Evolutionary conservation across 2,329 filamentous ascomycete genomes (phyloP).

Genomic region (Penicillium sp.): DNA sequence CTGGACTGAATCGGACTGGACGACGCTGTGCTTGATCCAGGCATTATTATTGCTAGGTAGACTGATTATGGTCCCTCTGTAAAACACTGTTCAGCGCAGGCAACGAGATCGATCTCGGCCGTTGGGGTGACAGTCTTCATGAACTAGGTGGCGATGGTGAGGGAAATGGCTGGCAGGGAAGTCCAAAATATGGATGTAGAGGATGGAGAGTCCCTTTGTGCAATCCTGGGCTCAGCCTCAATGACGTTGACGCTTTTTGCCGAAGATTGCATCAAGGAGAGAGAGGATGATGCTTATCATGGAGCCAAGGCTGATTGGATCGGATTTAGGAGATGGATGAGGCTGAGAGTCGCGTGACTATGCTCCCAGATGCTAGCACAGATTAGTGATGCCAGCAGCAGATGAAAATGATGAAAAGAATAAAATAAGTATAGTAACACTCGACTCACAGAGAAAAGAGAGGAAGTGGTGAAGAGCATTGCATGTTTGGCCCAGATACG

Average conservation of each 20-base stretch:
- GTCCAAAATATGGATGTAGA: background rate
- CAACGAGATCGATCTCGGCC: constrained; percentile 35
- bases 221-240: constrained; percentile 7
- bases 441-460: background rate
- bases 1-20: constrained; percentile 2
- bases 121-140: constrained; percentile 32
- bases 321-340: background rate
- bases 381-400: background rate
- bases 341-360: constrained; percentile 4
- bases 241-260: constrained; percentile 9
- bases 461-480: background rate
- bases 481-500: constrained; percentile 4
- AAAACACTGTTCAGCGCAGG: constrained; percentile 5
- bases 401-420: background rate
- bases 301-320: constrained; percentile 7
- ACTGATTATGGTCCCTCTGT: background rate
- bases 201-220: background rate
- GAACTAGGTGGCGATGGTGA: constrained; percentile 22
- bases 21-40: constrained; percentile 7
- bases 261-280: constrained; percentile 8
- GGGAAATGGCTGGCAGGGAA: background rate
- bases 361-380: background rate
- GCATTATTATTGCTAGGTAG: constrained; percentile 2
- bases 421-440: background rate
- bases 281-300: constrained; percentile 12